Evolutionary conservation across 805 yeast genomes (phyloP), one percentile per base, ranked within the genome.

Genomic region (Teunomyces stri): DNA sequence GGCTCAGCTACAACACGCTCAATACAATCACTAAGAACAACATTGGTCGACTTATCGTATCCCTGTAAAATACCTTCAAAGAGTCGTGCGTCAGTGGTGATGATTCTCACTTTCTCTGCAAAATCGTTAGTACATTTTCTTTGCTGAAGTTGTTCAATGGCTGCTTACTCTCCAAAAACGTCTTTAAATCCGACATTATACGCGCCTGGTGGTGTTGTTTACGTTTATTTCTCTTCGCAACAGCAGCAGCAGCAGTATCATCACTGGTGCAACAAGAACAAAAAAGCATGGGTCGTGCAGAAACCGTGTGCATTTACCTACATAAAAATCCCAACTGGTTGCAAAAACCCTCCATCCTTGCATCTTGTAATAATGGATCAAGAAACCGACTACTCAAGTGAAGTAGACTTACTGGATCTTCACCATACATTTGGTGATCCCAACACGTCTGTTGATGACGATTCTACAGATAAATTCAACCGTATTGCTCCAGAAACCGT

Each of bases 21-120:
- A 16, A 67, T 60, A 13, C 85, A 74, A 35, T 72, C 64, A 2
- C 79, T 65, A 35, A 85, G 63, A 34, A 85, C 69, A 30, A 86
- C 57, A 57, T 86, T 86, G 20, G 87, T 79, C 39, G 80, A 71
- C 51, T 81, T 79, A 60, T 86, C 92, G 55, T 71, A 85, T 5
- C 91, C 89, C 52, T 66, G 66, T 18, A 72, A 65, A 16, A 57
- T 61, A 3, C 78, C 78, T 55, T 71, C 75, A 37, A 78, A 70
- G 44, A 75, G 69, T 42, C 79, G 66, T 9, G 85, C 87, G 52
- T 80, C 85, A 5, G 82, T 70, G 2, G 85, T 80, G 39, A 82
- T 65, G 27, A 82, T 73, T 45, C 81, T 75, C 11, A 82, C 82
- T 52, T 68, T 68, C 54, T 76, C 81, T 68, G 50, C 20, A 50